Conservation (phyloP, 2,329 filamentous ascomycete species). For the Cordyceps fumosorosea region DNA sequence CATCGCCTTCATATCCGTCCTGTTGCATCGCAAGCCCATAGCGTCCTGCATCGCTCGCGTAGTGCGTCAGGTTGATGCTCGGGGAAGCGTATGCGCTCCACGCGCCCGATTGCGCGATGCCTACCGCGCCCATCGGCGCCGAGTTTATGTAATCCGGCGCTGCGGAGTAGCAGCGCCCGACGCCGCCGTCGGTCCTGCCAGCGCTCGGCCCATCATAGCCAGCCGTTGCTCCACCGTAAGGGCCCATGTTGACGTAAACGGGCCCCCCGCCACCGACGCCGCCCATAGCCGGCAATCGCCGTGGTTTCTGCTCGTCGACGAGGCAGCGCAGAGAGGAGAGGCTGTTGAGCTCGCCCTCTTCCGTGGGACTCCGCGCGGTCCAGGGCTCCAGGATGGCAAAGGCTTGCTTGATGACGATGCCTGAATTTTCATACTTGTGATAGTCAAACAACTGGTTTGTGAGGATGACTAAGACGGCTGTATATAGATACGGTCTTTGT, state of each 20-base stretch:
- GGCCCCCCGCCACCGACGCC: no score
- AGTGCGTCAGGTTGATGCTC: background rate
- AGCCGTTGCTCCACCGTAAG: background rate
- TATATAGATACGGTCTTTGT: slow-evolving; percentile 49
- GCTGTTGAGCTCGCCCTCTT: slow-evolving; percentile 1
- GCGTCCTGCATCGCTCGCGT: background rate
- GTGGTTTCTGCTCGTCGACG: background rate
- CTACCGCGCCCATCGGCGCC: background rate
- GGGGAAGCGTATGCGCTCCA: background rate
- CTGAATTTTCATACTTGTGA: slow-evolving; percentile 37
- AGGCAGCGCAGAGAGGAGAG: background rate
- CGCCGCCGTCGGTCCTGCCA: background rate
- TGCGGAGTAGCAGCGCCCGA: background rate
- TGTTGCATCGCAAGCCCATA: background rate
- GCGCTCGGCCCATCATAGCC: background rate
- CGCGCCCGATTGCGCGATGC: background rate
- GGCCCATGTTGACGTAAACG: background rate
- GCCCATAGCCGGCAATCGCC: background rate
- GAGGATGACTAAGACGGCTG: slow-evolving; percentile 46
- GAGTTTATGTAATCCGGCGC: background rate
- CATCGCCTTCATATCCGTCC: background rate
- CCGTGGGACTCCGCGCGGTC: background rate
- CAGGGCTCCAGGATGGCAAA: background rate
- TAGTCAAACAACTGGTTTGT: slow-evolving; percentile 51
- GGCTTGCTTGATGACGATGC: slow-evolving; percentile 29